phyloP scores from a whole-genome alignment of 139 green algal species.

The Tetradesmus obliquus region DNA sequence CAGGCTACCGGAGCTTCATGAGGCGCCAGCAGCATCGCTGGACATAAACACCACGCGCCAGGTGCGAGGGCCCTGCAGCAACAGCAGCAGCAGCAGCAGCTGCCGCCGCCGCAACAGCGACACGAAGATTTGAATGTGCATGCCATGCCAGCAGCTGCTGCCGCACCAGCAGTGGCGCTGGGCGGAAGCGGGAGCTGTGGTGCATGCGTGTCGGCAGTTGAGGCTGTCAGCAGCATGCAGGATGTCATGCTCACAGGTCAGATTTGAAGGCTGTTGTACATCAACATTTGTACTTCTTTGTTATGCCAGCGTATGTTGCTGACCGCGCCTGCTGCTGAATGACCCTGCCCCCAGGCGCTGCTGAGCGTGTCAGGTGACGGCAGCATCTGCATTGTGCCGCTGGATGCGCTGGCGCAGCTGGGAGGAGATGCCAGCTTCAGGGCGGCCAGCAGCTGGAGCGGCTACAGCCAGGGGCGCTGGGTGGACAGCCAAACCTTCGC shows the following conservation, averaged over 20 bases:
- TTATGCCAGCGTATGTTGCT: neutral
- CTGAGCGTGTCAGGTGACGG: slow-evolving; percentile 34
- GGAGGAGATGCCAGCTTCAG: neutral
- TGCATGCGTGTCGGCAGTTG: neutral
- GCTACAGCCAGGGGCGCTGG: slow-evolving; percentile 57
- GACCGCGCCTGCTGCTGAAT: no score
- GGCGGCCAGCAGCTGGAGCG: slow-evolving; percentile 15
- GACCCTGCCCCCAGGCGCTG: neutral
- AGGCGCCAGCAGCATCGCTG: neutral
- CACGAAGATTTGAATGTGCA: neutral
- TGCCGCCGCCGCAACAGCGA: neutral
- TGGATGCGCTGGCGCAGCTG: neutral
- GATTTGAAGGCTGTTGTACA: no score
- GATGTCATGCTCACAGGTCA: no score
- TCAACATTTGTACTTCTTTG: no score
- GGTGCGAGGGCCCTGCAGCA: neutral
- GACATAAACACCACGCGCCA: slow-evolving; percentile 34
- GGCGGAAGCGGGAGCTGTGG: no score
- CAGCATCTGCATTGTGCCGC: slow-evolving; percentile 36
- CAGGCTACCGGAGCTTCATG: slow-evolving; percentile 38
- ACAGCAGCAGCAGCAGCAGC: neutral
- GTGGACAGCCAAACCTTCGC: slow-evolving; percentile 60
- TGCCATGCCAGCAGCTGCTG: neutral
- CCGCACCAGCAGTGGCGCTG: neutral
- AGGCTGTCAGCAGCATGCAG: no score